These are phyloP conservation scores for Arthromyces matolae DNA, from an alignment of 768 basidiomycete genomes.

Conservation along the genomic window DNA sequence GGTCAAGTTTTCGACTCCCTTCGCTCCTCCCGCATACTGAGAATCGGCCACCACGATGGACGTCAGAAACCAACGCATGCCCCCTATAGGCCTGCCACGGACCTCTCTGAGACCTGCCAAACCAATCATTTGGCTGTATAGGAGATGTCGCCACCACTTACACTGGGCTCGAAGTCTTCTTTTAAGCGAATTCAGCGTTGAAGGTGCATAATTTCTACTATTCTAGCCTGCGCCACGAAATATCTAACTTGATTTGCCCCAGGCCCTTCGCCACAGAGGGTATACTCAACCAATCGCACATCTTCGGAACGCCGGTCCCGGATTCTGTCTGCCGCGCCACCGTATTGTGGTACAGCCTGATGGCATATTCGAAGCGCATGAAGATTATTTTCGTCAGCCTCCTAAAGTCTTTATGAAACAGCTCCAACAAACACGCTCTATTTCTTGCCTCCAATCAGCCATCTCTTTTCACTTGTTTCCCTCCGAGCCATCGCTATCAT, in stretches of 20 bases:
- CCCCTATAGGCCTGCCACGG: constrained; percentile 2
- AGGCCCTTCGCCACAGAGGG: no score
- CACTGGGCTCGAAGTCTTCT: no score
- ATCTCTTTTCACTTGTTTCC: not conserved
- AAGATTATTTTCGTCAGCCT: constrained; percentile 14
- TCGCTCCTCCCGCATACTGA: not conserved
- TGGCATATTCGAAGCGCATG: constrained; percentile 1
- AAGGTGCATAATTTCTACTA: no score
- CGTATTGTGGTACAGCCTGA: constrained; percentile 4
- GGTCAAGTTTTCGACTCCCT: not conserved
- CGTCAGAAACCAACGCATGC: not conserved
- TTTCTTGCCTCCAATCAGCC: constrained; percentile 2
- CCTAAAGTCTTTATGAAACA: constrained; percentile 14
- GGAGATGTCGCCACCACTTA: no score
- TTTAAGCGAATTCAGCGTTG: no score
- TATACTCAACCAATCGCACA: no score
- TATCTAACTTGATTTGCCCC: no score
- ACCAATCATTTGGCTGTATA: not conserved
- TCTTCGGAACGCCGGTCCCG: no score
- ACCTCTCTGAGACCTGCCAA: constrained; percentile 2
- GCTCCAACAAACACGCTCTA: constrained; percentile 7
- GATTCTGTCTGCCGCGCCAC: constrained; percentile 1
- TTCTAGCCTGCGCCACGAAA: no score
- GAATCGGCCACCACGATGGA: not conserved
- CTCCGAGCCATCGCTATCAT: constrained; percentile 3